phyloP scores from a whole-genome alignment of 2,329 filamentous ascomycete species.

The Ascochyta clinopodiicola region DNA sequence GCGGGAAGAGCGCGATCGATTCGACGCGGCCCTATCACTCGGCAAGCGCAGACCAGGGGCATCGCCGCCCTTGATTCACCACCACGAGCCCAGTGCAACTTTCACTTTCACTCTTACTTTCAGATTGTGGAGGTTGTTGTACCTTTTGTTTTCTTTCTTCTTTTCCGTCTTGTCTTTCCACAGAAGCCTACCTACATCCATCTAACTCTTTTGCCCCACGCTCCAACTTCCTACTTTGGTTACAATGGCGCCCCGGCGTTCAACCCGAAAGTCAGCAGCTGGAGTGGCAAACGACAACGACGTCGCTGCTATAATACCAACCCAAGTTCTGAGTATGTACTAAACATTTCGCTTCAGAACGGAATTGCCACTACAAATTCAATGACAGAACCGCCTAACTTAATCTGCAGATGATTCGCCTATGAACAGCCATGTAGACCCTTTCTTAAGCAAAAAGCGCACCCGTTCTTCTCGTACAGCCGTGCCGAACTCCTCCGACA shows the following conservation, averaged over 20 bases:
- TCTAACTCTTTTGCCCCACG: not conserved
- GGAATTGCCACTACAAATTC: not conserved
- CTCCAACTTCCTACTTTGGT: not conserved
- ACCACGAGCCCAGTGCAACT: constrained; percentile 19
- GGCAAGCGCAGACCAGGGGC: constrained; percentile 28
- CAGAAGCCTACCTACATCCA: not conserved
- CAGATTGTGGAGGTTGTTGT: constrained; percentile 1
- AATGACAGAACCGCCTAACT: not conserved
- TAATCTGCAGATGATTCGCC: constrained; percentile 6
- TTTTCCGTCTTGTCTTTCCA: not conserved
- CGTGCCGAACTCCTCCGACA: constrained; percentile 44
- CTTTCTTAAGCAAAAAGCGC: constrained; percentile 18
- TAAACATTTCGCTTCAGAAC: not conserved
- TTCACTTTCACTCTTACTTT: constrained; percentile 1
- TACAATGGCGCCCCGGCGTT: constrained; percentile 35
- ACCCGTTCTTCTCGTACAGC: constrained; percentile 34
- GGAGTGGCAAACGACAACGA: constrained; percentile 15
- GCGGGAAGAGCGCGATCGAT: constrained; percentile 34
- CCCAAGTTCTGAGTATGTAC: constrained; percentile 2
- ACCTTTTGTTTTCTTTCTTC: not conserved
- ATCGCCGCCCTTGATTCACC: constrained; percentile 29
- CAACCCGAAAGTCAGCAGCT: constrained; percentile 31
- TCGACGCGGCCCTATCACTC: constrained; percentile 32
- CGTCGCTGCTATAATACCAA: constrained; percentile 5
- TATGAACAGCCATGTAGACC: constrained; percentile 1